These are phyloP conservation scores for Xerocomus amazonicus DNA, from an alignment of 1,284 basidiomycete genomes.

Conservation along the genomic window DNA sequence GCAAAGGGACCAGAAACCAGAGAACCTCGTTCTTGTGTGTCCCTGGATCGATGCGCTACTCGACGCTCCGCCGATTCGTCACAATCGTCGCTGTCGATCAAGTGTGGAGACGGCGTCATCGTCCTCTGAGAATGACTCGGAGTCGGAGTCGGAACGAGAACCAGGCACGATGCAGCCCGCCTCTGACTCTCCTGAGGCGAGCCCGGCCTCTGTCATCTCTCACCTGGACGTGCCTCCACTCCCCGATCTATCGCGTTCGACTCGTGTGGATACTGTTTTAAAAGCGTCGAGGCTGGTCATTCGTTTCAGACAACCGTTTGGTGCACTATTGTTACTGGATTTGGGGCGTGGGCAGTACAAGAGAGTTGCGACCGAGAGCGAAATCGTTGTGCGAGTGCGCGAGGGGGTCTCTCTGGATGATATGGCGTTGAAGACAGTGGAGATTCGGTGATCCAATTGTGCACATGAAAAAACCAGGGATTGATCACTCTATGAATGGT, in stretches of 20 bases:
- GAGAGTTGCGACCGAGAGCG: conserved; percentile 18
- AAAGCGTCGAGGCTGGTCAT: conserved; percentile 2
- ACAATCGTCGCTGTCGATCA: neutral
- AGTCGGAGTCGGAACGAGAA: neutral
- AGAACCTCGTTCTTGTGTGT: conserved; percentile 15
- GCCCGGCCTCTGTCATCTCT: neutral
- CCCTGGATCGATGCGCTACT: conserved; percentile 21
- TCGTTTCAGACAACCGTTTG: conserved; percentile 13
- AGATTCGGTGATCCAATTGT: conserved; percentile 4
- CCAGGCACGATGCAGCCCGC: too few species aligned
- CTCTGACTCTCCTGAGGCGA: neutral
- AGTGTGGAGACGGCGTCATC: neutral
- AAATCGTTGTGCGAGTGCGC: conserved; percentile 7
- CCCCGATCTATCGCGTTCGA: too few species aligned
- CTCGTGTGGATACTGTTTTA: neutral
- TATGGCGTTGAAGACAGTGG: conserved; percentile 9
- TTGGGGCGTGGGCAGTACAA: conserved; percentile 8
- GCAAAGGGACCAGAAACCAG: neutral
- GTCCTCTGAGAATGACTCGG: conserved; percentile 1
- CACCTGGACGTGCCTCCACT: neutral
- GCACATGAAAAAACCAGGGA: too few species aligned
- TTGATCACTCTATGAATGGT: too few species aligned
- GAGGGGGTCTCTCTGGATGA: conserved; percentile 2
- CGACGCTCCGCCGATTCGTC: neutral
- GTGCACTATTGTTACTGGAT: conserved; percentile 14